These are phyloP conservation scores for Telopea speciosissima DNA, from an alignment of 177 flowering plant species.

Conservation along the genomic window DNA sequence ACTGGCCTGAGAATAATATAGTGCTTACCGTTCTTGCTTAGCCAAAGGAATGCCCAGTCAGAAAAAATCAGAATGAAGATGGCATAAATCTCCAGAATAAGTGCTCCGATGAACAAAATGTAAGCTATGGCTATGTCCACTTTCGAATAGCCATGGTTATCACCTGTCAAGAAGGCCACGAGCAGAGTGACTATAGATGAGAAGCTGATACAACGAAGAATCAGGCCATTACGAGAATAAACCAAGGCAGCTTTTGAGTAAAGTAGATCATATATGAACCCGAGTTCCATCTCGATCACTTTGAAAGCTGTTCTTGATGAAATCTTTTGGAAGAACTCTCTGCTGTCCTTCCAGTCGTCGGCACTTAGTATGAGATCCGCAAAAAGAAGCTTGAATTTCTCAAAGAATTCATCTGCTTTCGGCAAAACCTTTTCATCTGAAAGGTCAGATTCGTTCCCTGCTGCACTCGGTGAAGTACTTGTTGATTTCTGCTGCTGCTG, in stretches of 20 bases:
- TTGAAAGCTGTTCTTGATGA: not conserved
- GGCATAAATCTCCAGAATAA: conserved; percentile 25
- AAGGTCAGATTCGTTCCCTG: no score
- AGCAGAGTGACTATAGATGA: not conserved
- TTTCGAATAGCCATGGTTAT: conserved; percentile 1
- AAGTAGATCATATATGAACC: conserved; percentile 33
- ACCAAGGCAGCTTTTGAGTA: conserved; percentile 33
- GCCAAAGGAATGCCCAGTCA: conserved; percentile 17
- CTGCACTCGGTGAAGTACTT: no score
- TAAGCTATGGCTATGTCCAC: conserved; percentile 20
- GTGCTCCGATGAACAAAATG: conserved; percentile 21
- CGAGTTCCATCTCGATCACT: conserved; percentile 31
- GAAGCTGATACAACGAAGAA: conserved; percentile 15
- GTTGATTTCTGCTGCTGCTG: not conserved
- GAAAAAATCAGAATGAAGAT: conserved; percentile 16
- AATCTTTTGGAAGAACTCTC: not conserved
- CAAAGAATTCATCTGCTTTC: not conserved
- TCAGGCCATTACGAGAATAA: conserved; percentile 10
- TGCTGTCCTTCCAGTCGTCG: not conserved
- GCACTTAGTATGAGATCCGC: not conserved
- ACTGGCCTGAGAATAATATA: no score
- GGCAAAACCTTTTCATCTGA: not conserved
- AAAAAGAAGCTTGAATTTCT: not conserved
- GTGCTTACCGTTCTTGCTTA: not conserved
- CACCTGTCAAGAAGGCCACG: not conserved